Percentiles rank a stretch among this genome's conserved stretches.
Evolutionary conservation across 1,284 basidiomycete genomes (phyloP).

Genomic region (Ganoderma meredithae): DNA sequence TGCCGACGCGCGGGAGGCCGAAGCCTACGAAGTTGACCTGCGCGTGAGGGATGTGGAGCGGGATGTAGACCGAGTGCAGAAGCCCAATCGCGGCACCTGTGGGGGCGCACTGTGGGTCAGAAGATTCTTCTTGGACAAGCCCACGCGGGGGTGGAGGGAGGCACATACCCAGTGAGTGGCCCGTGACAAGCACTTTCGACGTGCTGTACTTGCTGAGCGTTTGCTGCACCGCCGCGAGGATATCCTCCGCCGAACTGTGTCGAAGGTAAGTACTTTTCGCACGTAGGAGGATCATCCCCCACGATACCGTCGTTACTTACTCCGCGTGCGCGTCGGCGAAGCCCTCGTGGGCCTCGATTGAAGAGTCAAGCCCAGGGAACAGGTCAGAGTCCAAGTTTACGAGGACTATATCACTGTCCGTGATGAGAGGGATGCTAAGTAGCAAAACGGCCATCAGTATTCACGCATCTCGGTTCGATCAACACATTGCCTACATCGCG

Average conservation of each 20-base stretch:
- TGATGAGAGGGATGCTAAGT: constrained; percentile 55
- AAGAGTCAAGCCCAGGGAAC: constrained; percentile 63
- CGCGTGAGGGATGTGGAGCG: constrained; percentile 50
- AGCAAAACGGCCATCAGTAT: neutral
- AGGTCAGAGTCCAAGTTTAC: constrained; percentile 49
- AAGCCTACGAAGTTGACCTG: constrained; percentile 51
- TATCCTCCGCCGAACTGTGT: constrained; percentile 43
- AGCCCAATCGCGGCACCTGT: constrained; percentile 55
- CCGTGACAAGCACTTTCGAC: constrained; percentile 44
- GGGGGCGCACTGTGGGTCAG: neutral
- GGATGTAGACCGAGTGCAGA: constrained; percentile 56
- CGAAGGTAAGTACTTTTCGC: neutral
- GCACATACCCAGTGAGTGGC: constrained; percentile 49
- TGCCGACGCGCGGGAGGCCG: constrained; percentile 70
- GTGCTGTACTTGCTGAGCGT: constrained; percentile 40
- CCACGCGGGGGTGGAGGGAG: neutral
- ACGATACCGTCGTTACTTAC: constrained; percentile 51
- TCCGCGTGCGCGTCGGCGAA: constrained; percentile 61
- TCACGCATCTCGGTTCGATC: neutral
- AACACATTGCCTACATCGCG: constrained; percentile 50
- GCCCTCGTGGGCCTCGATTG: constrained; percentile 62
- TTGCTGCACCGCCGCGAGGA: constrained; percentile 47
- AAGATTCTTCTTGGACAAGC: neutral
- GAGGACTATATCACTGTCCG: constrained; percentile 58
- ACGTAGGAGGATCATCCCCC: too few relatives aligned